Conservation (phyloP, 1,284 basidiomycete genomes). For the Paramarasmius palmivorus region DNA sequence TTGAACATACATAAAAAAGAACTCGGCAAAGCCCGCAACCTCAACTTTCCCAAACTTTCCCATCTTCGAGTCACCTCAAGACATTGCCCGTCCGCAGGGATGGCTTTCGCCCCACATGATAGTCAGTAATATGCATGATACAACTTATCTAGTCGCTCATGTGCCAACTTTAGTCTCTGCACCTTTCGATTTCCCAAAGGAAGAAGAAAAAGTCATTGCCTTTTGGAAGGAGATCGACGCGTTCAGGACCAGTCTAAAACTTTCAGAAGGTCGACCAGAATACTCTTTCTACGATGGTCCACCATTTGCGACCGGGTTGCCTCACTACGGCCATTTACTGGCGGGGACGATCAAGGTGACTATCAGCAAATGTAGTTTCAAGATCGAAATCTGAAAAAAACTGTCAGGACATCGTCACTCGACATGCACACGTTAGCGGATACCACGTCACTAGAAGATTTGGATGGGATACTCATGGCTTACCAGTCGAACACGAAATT, state of each 20-base stretch:
- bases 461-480: slow-evolving; percentile 99
- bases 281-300: slow-evolving; percentile 98
- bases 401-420: slow-evolving; percentile 88
- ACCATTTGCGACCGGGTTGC: slow-evolving; percentile 96
- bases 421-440: slow-evolving; percentile 93
- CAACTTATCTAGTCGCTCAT: slow-evolving; percentile 7
- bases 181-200: slow-evolving; percentile 86
- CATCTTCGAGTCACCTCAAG: neutral
- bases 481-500: slow-evolving; percentile 99
- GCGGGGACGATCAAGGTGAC: slow-evolving; percentile 93
- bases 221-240: slow-evolving; percentile 99
- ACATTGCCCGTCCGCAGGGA: slow-evolving; percentile 27
- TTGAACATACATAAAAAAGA: no score
- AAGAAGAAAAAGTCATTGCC: slow-evolving; percentile 90
- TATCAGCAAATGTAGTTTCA: neutral
- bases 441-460: slow-evolving; percentile 95
- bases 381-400: neutral
- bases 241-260: slow-evolving; percentile 91
- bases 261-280: slow-evolving; percentile 86
- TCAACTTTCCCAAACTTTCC: no score
- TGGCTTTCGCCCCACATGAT: slow-evolving; percentile 75
- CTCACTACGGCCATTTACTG: slow-evolving; percentile 93
- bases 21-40: no score
- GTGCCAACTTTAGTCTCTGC: slow-evolving; percentile 52
- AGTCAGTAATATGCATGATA: slow-evolving; percentile 47